These are phyloP conservation scores for Mortierella sp. DNA, from an alignment of 371 early-diverging fungal species.

Conservation along the genomic window DNA sequence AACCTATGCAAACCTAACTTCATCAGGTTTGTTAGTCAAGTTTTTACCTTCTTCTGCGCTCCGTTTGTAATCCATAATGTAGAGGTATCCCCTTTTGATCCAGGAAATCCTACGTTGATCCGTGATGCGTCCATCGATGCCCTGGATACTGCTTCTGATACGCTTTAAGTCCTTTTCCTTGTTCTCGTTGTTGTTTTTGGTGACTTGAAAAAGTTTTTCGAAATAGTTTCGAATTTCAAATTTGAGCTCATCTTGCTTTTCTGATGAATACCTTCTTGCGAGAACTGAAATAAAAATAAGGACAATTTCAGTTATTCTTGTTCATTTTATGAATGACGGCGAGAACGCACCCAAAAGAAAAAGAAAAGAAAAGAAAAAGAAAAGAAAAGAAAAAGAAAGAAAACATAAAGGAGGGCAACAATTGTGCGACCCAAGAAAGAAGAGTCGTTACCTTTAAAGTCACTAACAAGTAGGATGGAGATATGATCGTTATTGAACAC, in stretches of 20 bases:
- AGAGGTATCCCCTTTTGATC: not conserved
- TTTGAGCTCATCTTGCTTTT: not conserved
- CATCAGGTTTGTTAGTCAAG: not conserved
- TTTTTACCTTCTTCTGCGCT: not conserved
- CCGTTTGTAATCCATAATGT: not conserved
- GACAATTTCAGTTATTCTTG: too few species aligned
- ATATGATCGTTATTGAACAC: not conserved
- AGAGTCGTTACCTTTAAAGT: not conserved
- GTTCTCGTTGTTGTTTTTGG: not conserved
- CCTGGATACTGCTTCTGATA: not conserved
- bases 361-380: too few species aligned
- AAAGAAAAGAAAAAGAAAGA: too few species aligned
- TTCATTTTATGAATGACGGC: too few species aligned
- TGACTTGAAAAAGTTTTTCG: not conserved
- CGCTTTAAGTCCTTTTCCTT: not conserved
- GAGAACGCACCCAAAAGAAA: not conserved
- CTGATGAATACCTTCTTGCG: not conserved
- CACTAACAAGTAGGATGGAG: not conserved
- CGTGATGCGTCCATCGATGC: not conserved
- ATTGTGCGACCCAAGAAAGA: not conserved
- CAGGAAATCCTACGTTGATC: not conserved
- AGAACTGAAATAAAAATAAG: not conserved
- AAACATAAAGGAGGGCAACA: not conserved
- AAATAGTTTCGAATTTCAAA: too few species aligned
- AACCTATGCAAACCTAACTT: not conserved